Evolutionary conservation across 2,329 filamentous ascomycete genomes (phyloP).

Genomic region (Fusarium sp.): DNA sequence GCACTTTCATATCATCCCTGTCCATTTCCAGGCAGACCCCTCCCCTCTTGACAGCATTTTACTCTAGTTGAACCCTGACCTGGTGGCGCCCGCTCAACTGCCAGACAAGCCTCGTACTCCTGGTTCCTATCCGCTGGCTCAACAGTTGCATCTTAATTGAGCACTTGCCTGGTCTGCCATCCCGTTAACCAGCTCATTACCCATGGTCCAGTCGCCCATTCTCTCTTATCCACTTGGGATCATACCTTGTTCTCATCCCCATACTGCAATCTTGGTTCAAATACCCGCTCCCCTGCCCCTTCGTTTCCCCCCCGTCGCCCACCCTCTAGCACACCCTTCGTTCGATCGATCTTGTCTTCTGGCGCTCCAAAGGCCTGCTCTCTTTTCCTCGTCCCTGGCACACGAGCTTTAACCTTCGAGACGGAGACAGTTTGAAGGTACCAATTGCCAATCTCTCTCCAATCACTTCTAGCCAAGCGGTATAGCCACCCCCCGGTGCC

Average conservation of each 20-base stretch:
- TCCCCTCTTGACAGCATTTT: slow-evolving; percentile 7
- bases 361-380: slow-evolving; percentile 39
- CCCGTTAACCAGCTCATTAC: slow-evolving; percentile 45
- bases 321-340: slow-evolving; percentile 43
- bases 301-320: slow-evolving; percentile 45
- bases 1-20: slow-evolving; percentile 35
- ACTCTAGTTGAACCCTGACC: slow-evolving; percentile 29
- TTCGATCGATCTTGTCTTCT: slow-evolving; percentile 45
- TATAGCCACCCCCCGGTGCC: slow-evolving; percentile 43
- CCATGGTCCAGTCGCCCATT: slow-evolving; percentile 36
- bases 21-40: slow-evolving; percentile 31
- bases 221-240: slow-evolving; percentile 49
- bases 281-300: slow-evolving; percentile 47
- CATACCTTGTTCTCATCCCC: slow-evolving; percentile 47
- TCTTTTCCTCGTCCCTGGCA: slow-evolving; percentile 32
- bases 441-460: slow-evolving; percentile 22
- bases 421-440: slow-evolving; percentile 28
- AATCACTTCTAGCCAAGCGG: slow-evolving; percentile 41
- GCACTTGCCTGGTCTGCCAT: slow-evolving; percentile 38
- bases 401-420: slow-evolving; percentile 32
- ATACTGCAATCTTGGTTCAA: slow-evolving; percentile 47
- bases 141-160: slow-evolving; percentile 26
- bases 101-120: slow-evolving; percentile 39
- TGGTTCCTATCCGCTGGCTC: slow-evolving; percentile 39
- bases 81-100: slow-evolving; percentile 35